These are phyloP conservation scores for Asterophora parasitica DNA, from an alignment of 768 basidiomycete species.

Conservation along the genomic window DNA sequence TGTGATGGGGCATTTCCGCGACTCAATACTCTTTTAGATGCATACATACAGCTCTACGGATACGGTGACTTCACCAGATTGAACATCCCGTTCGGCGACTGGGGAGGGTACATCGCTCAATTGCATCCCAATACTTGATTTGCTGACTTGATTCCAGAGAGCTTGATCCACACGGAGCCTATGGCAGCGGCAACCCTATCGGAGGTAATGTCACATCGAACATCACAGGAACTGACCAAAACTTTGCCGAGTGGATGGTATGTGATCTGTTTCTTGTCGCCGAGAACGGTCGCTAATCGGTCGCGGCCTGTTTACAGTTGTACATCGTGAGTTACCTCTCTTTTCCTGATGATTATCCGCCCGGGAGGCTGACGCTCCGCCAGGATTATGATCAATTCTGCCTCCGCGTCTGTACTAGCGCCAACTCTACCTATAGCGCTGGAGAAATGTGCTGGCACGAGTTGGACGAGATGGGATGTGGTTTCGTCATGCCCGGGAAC, in stretches of 20 bases:
- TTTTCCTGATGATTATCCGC: not conserved
- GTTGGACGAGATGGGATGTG: constrained; percentile 41
- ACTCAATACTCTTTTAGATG: constrained; percentile 18
- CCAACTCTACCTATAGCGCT: constrained; percentile 39
- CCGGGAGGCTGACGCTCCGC: not conserved
- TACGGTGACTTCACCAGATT: constrained; percentile 39
- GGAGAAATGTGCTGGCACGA: constrained; percentile 43
- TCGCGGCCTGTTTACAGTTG: constrained; percentile 19
- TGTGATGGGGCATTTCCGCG: not conserved
- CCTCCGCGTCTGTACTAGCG: constrained; percentile 37
- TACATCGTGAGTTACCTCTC: constrained; percentile 24
- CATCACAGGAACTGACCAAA: constrained; percentile 32
- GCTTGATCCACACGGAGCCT: constrained; percentile 40
- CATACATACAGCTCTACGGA: constrained; percentile 39
- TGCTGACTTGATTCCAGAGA: constrained; percentile 22
- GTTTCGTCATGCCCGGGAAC: constrained; percentile 44
- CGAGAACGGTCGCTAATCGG: no score
- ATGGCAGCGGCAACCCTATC: constrained; percentile 37
- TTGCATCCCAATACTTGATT: not conserved
- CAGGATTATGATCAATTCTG: constrained; percentile 36
- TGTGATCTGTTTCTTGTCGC: not conserved
- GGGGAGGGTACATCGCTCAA: constrained; percentile 29
- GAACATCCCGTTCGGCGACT: constrained; percentile 35
- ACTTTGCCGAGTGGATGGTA: constrained; percentile 42
- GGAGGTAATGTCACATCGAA: constrained; percentile 43